Percentiles rank a stretch among this genome's conserved stretches.
These are phyloP conservation scores for Metarhizium humberi DNA, from an alignment of 2,329 filamentous ascomycete genomes.

Conservation along the genomic window DNA sequence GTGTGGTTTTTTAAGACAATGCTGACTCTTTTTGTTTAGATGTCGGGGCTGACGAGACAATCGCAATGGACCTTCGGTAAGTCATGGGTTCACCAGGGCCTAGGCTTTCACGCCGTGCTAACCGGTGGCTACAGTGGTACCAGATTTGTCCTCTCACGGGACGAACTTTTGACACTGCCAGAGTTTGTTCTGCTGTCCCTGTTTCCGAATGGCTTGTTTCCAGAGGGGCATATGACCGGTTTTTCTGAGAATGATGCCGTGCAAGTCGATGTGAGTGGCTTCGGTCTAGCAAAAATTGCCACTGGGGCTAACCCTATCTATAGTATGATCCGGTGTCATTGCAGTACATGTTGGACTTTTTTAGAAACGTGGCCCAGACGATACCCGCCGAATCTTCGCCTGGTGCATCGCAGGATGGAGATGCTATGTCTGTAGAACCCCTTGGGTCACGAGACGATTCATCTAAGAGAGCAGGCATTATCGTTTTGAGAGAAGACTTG, in stretches of 20 bases:
- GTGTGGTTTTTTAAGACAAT: background rate
- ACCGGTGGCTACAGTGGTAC: slow-evolving; percentile 57
- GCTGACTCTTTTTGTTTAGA: slow-evolving; percentile 32
- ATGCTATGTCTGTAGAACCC: slow-evolving; percentile 60
- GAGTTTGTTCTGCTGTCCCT: slow-evolving; percentile 97
- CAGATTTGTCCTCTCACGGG: slow-evolving; percentile 85
- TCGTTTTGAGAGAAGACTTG: slow-evolving; percentile 88
- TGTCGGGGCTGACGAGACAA: slow-evolving; percentile 85
- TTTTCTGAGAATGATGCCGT: slow-evolving; percentile 91
- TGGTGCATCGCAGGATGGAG: slow-evolving; percentile 52
- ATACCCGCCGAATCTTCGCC: slow-evolving; percentile 71
- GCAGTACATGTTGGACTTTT: slow-evolving; percentile 99
- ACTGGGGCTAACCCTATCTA: background rate
- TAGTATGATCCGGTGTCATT: slow-evolving; percentile 95
- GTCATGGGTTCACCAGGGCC: slow-evolving; percentile 12
- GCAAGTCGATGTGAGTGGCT: slow-evolving; percentile 82
- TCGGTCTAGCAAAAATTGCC: background rate
- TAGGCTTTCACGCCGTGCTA: slow-evolving; percentile 10
- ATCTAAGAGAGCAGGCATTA: slow-evolving; percentile 90
- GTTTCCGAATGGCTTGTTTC: slow-evolving; percentile 96
- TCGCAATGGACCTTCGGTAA: slow-evolving; percentile 88
- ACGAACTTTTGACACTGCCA: slow-evolving; percentile 88
- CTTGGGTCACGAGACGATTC: slow-evolving; percentile 63
- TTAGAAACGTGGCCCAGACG: slow-evolving; percentile 91
- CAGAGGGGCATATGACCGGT: slow-evolving; percentile 89